Evolutionary conservation across 495 filamentous ascomycete genomes (phyloP).

Genomic region (Bathelium albidoporum): DNA sequence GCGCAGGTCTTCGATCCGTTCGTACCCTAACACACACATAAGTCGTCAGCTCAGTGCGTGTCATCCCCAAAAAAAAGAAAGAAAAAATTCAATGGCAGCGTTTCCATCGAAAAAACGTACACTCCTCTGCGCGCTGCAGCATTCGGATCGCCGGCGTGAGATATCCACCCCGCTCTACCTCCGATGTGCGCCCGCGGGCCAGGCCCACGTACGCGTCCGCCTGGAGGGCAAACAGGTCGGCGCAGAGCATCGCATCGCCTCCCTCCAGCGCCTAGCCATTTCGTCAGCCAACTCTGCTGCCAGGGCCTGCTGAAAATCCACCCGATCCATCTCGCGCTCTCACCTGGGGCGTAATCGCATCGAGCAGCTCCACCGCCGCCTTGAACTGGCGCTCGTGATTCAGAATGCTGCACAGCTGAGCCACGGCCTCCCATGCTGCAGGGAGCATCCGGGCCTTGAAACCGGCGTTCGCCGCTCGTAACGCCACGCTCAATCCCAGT

Average conservation of each 20-base stretch:
- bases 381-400: constrained; percentile 65
- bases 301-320: too few relatives aligned
- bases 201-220: constrained; percentile 78
- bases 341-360: constrained; percentile 66
- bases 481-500: constrained; percentile 70
- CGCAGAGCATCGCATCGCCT: constrained; percentile 54
- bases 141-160: too few relatives aligned
- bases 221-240: constrained; percentile 60
- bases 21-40: constrained; percentile 44
- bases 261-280: constrained; percentile 62
- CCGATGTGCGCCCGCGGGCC: too few relatives aligned
- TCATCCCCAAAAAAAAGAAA: too few relatives aligned
- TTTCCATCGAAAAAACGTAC: too few relatives aligned
- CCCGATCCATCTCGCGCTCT: background rate
- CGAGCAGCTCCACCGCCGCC: constrained; percentile 54
- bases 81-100: too few relatives aligned
- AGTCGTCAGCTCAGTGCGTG: too few relatives aligned
- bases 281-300: too few relatives aligned
- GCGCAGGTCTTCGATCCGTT: constrained; percentile 60
- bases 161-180: too few relatives aligned
- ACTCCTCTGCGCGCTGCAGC: too few relatives aligned
- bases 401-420: constrained; percentile 57
- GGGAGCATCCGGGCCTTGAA: constrained; percentile 61
- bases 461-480: constrained; percentile 70
- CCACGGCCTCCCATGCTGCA: constrained; percentile 67